These are phyloP conservation scores for Tanacetum coccineum DNA, from an alignment of 129 eudicot species.

Conservation along the genomic window DNA sequence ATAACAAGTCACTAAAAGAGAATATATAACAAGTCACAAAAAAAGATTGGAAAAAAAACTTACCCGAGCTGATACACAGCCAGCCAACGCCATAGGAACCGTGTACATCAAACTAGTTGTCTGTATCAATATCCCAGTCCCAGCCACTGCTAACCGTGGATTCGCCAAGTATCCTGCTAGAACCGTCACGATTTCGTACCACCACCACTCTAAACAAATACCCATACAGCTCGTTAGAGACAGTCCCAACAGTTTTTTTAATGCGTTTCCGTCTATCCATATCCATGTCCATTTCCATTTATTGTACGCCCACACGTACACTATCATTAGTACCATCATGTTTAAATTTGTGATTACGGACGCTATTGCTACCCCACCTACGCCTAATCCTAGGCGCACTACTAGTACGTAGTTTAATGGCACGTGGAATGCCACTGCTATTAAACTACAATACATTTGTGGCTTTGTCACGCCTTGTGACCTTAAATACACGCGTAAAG, in stretches of 20 bases:
- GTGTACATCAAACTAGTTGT: constrained; percentile 90
- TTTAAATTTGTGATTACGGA: constrained; percentile 73
- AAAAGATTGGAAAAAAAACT: neutral
- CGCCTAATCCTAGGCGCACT: constrained; percentile 52
- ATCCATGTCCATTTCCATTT: constrained; percentile 72
- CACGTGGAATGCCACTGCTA: constrained; percentile 75
- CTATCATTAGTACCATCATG: constrained; percentile 66
- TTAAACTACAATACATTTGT: constrained; percentile 66
- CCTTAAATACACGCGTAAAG: constrained; percentile 75
- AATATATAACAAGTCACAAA: neutral
- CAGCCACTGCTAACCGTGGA: constrained; percentile 81
- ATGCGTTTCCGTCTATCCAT: constrained; percentile 48
- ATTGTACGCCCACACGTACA: constrained; percentile 58
- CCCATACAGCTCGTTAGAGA: constrained; percentile 84
- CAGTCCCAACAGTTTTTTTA: constrained; percentile 44
- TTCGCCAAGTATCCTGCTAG: constrained; percentile 73
- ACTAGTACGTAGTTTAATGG: constrained; percentile 67
- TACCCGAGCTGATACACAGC: constrained; percentile 94
- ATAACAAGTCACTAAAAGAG: constrained; percentile 12
- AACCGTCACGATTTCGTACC: constrained; percentile 96
- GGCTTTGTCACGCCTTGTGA: constrained; percentile 87
- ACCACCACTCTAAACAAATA: constrained; percentile 98
- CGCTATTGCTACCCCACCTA: constrained; percentile 81
- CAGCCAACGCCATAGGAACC: constrained; percentile 97
- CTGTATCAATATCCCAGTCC: constrained; percentile 84